A percentile compares a stretch with the other conserved stretches of the same genome.
Conservation (phyloP, 352 stramenopile genomes). For the Phytophthora foliorum region DNA sequence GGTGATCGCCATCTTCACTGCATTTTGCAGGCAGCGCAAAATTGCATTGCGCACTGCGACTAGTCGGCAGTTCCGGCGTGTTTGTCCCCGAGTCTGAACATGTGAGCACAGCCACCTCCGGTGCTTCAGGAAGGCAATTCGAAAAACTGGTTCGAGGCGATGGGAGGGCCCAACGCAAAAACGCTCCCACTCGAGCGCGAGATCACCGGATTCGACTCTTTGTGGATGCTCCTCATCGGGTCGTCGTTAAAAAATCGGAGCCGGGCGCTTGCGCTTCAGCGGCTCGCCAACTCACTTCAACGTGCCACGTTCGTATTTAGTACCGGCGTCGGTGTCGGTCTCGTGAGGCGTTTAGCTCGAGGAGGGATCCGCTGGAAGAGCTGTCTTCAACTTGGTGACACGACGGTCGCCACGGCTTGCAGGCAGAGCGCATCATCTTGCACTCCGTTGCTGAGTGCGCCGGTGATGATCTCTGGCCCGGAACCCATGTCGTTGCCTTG, state of each 20-base stretch:
- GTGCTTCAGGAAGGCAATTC: background rate
- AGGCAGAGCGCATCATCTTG: background rate
- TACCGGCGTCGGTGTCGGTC: constrained; percentile 8
- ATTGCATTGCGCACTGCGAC: background rate
- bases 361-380: constrained; percentile 1
- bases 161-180: background rate
- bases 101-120: background rate
- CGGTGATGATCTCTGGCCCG: background rate
- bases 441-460: constrained; percentile 14
- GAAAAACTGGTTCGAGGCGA: background rate
- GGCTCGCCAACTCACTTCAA: constrained; percentile 30
- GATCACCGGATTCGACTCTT: background rate
- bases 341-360: background rate
- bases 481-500: background rate
- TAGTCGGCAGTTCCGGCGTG: background rate
- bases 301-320: constrained; percentile 22
- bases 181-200: background rate
- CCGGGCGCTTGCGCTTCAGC: constrained; percentile 30
- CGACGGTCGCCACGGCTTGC: background rate
- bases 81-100: background rate
- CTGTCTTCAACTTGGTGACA: constrained; percentile 17
- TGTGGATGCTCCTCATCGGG: constrained; percentile 20
- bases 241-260: constrained; percentile 18
- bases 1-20: background rate
- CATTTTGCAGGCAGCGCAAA: background rate